Percentiles rank a stretch among this genome's conserved stretches.
phyloP scores from a whole-genome alignment of 768 basidiomycete species.

The Kwoniella europaea region DNA sequence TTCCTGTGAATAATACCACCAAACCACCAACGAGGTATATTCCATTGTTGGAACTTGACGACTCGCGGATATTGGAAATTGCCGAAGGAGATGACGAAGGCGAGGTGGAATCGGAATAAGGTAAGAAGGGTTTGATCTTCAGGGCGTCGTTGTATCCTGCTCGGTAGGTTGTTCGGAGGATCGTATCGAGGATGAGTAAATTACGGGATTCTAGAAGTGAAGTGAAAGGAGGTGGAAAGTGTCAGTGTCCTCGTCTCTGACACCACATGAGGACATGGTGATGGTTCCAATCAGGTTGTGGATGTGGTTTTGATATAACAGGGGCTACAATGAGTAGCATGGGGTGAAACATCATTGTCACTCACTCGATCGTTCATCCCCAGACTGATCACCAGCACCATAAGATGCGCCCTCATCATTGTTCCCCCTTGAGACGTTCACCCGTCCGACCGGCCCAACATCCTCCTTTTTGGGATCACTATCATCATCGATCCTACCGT shows the following conservation, averaged over 20 bases:
- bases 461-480: not conserved
- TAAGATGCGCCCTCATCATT: not conserved
- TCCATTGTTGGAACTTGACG: not conserved
- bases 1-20: not conserved
- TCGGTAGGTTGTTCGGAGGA: slow-evolving; percentile 21
- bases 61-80: not conserved
- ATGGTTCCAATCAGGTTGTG: too few relatives aligned
- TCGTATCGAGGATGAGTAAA: slow-evolving; percentile 24
- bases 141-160: slow-evolving; percentile 26
- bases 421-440: too few relatives aligned
- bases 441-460: not conserved
- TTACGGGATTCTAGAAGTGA: slow-evolving; percentile 8
- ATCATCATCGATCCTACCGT: not conserved
- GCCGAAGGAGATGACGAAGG: not conserved
- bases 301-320: too few relatives aligned
- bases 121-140: slow-evolving; percentile 21
- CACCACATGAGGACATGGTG: too few relatives aligned
- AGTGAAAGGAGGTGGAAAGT: not conserved
- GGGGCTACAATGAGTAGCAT: too few relatives aligned
- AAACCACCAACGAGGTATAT: not conserved
- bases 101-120: slow-evolving; percentile 1
- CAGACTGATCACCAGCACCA: not conserved
- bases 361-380: not conserved
- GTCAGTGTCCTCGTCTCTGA: not conserved
- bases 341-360: not conserved